Conservation (phyloP, 345 rosid species). For the Eucalyptus sideroxylon region DNA sequence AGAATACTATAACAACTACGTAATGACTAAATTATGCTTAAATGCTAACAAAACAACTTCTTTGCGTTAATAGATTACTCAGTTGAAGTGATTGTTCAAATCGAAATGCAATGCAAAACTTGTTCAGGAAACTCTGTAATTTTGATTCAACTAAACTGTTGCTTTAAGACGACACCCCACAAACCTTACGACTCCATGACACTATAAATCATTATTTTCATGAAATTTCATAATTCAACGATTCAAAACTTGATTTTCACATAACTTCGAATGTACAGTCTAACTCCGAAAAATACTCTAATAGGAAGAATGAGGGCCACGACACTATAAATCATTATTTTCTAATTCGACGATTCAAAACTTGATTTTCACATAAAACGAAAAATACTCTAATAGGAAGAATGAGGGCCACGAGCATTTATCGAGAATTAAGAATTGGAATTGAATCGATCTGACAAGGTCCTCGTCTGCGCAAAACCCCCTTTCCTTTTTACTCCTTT, state of each 20-base stretch:
- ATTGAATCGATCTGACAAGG: too few relatives aligned
- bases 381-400: accelerated
- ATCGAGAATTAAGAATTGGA: too few relatives aligned
- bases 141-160: accelerated
- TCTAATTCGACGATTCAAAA: accelerated
- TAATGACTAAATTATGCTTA: too few relatives aligned
- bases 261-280: accelerated
- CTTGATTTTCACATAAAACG: accelerated
- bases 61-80: accelerated
- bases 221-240: accelerated
- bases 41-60: accelerated
- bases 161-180: accelerated
- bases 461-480: too few relatives aligned
- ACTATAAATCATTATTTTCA: too few relatives aligned
- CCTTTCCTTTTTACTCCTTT: too few relatives aligned
- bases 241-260: accelerated
- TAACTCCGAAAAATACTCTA: accelerated
- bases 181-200: accelerated
- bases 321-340: accelerated
- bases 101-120: accelerated
- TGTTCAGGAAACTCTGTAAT: accelerated
- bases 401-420: too few relatives aligned
- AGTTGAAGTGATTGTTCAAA: accelerated
- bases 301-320: too few relatives aligned
- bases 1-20: accelerated